Evolutionary conservation across 2,329 filamentous ascomycete species (phyloP).

Genomic region (Calonectria montana): DNA sequence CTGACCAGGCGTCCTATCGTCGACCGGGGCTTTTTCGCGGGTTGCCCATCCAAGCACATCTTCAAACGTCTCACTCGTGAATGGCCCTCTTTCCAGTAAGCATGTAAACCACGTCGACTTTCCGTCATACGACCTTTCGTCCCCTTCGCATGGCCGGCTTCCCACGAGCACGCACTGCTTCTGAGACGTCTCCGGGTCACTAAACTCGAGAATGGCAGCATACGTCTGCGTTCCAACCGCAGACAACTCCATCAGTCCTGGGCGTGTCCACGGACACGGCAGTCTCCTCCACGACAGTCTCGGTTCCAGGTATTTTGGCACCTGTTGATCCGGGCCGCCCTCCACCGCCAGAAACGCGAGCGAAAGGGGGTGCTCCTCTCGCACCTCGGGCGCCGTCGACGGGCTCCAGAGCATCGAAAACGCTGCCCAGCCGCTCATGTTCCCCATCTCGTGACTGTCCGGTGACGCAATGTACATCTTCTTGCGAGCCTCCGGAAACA

Average conservation of each 20-base stretch:
- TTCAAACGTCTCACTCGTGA: slow-evolving; percentile 3
- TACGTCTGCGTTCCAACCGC: background rate
- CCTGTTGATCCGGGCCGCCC: slow-evolving; percentile 1
- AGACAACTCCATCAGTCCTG: slow-evolving; percentile 17
- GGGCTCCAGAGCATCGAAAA: slow-evolving; percentile 14
- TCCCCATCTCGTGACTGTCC: slow-evolving; percentile 14
- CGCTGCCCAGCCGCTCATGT: slow-evolving; percentile 18
- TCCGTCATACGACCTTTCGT: background rate
- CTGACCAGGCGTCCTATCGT: background rate
- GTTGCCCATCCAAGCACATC: background rate
- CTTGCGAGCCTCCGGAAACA: slow-evolving; percentile 12
- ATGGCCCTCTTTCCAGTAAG: slow-evolving; percentile 1
- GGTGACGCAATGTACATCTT: slow-evolving; percentile 23
- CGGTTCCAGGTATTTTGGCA: slow-evolving; percentile 11
- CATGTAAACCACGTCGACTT: slow-evolving; percentile 8
- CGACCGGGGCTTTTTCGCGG: background rate
- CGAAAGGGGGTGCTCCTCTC: background rate
- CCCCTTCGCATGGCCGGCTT: background rate
- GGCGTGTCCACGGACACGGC: slow-evolving; percentile 18
- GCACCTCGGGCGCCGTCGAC: background rate
- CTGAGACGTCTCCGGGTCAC: background rate
- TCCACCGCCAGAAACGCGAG: slow-evolving; percentile 13
- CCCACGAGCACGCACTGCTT: slow-evolving; percentile 15
- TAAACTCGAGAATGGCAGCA: slow-evolving; percentile 12
- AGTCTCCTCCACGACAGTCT: slow-evolving; percentile 19